phyloP scores from a whole-genome alignment of 768 basidiomycete species.

The Tylopilus vinaceipallidus region DNA sequence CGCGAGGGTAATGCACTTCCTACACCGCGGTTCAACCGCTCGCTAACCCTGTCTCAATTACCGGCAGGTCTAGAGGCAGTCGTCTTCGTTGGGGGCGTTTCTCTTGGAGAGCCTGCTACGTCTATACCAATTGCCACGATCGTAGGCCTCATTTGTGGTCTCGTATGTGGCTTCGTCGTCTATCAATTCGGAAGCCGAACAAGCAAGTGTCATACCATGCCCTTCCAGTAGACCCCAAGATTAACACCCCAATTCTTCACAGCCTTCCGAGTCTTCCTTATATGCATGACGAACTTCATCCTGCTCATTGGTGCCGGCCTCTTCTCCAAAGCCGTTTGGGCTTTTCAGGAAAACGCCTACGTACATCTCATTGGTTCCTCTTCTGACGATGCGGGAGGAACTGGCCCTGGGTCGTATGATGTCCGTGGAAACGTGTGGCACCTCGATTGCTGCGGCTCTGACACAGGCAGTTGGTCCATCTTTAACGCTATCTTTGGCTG shows the following conservation, averaged over 20 bases:
- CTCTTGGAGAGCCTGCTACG: constrained; percentile 75
- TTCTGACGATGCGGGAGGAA: constrained; percentile 62
- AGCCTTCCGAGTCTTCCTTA: constrained; percentile 84
- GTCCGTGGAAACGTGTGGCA: constrained; percentile 88
- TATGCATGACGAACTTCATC: constrained; percentile 88
- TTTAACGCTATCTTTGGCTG: constrained; percentile 87
- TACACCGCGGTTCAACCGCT: too few relatives aligned
- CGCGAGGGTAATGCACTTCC: constrained; percentile 68
- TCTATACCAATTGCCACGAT: constrained; percentile 92
- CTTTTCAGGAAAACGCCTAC: constrained; percentile 70
- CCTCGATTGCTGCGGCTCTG: constrained; percentile 74
- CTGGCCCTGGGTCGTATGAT: constrained; percentile 82
- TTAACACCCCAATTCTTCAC: not conserved
- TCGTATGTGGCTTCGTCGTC: constrained; percentile 70
- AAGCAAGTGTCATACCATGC: constrained; percentile 41
- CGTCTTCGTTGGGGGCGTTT: constrained; percentile 91
- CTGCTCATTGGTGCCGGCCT: constrained; percentile 94
- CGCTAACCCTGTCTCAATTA: not conserved
- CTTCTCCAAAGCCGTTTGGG: constrained; percentile 74
- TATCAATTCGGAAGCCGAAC: constrained; percentile 77
- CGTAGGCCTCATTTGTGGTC: constrained; percentile 76
- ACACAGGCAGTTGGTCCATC: constrained; percentile 68
- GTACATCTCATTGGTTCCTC: constrained; percentile 68
- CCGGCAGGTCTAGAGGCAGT: constrained; percentile 77
- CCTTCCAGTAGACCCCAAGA: not conserved